phyloP scores from a whole-genome alignment of 441 rosid genomes.

The Metrosideros polymorpha region DNA sequence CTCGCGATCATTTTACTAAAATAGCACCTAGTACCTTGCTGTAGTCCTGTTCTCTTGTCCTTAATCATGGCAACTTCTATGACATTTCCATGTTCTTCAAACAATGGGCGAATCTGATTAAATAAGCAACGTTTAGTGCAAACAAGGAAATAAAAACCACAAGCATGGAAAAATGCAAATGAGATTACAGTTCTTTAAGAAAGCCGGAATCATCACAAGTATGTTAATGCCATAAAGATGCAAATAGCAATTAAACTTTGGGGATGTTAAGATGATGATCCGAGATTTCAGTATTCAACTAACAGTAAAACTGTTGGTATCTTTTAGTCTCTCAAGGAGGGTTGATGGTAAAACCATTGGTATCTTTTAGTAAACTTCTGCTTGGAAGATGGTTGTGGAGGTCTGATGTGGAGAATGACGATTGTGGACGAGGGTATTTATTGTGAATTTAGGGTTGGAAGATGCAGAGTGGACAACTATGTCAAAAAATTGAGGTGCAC shows the following conservation, averaged over 20 bases:
- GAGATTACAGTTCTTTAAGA: neutral
- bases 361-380: neutral
- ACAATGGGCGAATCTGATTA: constrained; percentile 72
- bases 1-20: constrained; percentile 31
- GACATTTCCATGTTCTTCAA: constrained; percentile 88
- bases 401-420: neutral
- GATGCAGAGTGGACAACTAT: neutral
- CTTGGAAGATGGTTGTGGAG: too few species aligned
- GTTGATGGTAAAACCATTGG: neutral
- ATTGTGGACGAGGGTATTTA: neutral
- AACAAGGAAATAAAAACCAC: neutral
- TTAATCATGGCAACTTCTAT: constrained; percentile 94
- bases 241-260: neutral
- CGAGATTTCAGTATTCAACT: neutral
- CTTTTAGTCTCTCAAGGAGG: neutral
- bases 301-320: too few species aligned
- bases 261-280: neutral
- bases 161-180: neutral
- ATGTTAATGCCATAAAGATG: neutral
- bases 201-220: neutral
- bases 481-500: neutral
- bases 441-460: neutral
- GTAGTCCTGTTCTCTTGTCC: constrained; percentile 97
- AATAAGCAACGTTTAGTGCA: neutral
- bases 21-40: constrained; percentile 71